Percentiles rank a stretch among this genome's conserved stretches.
Conservation (phyloP, 805 yeast species). For the Candida insectorum region DNA sequence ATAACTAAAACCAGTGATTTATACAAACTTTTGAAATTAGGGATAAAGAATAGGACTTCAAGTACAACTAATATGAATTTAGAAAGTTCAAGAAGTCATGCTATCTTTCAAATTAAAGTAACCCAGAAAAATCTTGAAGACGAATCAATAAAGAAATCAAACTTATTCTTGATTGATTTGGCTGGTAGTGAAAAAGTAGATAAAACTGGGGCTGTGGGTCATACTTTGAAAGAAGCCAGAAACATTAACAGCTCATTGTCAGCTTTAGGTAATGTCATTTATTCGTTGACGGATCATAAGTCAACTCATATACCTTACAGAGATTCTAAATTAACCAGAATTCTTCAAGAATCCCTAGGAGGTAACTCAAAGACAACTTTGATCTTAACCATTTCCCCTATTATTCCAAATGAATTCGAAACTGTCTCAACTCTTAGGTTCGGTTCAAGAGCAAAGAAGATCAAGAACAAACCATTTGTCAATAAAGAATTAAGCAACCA, state of each 20-base stretch:
- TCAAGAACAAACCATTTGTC: conserved; percentile 63
- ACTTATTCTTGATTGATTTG: conserved; percentile 72
- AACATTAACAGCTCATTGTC: conserved; percentile 78
- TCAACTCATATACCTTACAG: conserved; percentile 79
- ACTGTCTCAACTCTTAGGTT: conserved; percentile 83
- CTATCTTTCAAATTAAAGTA: conserved; percentile 67
- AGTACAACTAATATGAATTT: conserved; percentile 67
- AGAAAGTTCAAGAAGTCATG: conserved; percentile 76
- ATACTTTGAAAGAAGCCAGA: conserved; percentile 76
- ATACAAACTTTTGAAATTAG: conserved; percentile 53
- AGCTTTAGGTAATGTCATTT: conserved; percentile 76
- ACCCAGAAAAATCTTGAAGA: conserved; percentile 54
- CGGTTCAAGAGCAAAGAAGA: conserved; percentile 82
- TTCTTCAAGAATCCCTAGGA: conserved; percentile 79
- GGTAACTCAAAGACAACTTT: conserved; percentile 85
- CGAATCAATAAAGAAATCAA: conserved; percentile 61
- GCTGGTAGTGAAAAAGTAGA: conserved; percentile 85
- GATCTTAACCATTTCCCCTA: conserved; percentile 86
- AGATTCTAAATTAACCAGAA: conserved; percentile 73
- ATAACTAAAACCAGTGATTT: conserved; percentile 61
- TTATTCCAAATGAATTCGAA: conserved; percentile 71
- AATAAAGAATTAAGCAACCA: conserved; percentile 55
- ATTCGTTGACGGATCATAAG: conserved; percentile 68
- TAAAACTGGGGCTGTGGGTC: conserved; percentile 72
- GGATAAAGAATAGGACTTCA: conserved; percentile 52